These are phyloP conservation scores for Epichloe sylvatica DNA, from an alignment of 2,329 filamentous ascomycete species.

Conservation along the genomic window DNA sequence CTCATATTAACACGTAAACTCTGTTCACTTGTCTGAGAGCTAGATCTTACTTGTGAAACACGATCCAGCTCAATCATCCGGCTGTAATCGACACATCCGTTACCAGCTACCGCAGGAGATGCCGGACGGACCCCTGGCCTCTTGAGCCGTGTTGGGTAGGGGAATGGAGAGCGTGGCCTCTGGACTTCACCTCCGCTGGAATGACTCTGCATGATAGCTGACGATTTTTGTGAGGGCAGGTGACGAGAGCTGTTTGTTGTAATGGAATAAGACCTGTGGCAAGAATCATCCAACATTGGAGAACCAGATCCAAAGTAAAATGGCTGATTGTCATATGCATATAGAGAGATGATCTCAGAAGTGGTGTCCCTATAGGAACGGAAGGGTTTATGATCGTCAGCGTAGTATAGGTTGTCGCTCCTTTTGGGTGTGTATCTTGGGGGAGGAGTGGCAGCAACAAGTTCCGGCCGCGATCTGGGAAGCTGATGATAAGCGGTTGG, in stretches of 20 bases:
- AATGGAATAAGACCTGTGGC: constrained; percentile 40
- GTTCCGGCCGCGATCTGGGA: constrained; percentile 16
- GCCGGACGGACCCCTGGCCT: constrained; percentile 36
- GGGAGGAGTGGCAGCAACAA: constrained; percentile 16
- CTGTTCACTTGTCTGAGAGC: not conserved
- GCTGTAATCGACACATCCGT: constrained; percentile 33
- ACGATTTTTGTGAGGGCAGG: constrained; percentile 34
- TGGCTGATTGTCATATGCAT: constrained; percentile 35
- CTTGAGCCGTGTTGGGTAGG: constrained; percentile 43
- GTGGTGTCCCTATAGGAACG: constrained; percentile 37
- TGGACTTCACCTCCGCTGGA: constrained; percentile 28
- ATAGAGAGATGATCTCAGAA: constrained; percentile 43
- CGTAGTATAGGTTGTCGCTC: constrained; percentile 17
- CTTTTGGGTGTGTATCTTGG: constrained; percentile 16
- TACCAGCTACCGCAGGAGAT: constrained; percentile 35
- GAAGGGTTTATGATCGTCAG: constrained; percentile 30
- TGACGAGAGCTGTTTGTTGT: constrained; percentile 35
- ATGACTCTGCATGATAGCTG: constrained; percentile 33
- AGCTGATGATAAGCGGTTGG: constrained; percentile 15
- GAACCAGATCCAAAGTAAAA: constrained; percentile 29
- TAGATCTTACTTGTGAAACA: constrained; percentile 27
- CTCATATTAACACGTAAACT: constrained; percentile 6
- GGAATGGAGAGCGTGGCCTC: constrained; percentile 44
- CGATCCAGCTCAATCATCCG: constrained; percentile 37
- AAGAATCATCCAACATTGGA: constrained; percentile 30